A percentile compares a stretch with the other conserved stretches of the same genome.
Conservation (phyloP, 1,139 yeast genomes). For the Zygoascus meyerae region DNA sequence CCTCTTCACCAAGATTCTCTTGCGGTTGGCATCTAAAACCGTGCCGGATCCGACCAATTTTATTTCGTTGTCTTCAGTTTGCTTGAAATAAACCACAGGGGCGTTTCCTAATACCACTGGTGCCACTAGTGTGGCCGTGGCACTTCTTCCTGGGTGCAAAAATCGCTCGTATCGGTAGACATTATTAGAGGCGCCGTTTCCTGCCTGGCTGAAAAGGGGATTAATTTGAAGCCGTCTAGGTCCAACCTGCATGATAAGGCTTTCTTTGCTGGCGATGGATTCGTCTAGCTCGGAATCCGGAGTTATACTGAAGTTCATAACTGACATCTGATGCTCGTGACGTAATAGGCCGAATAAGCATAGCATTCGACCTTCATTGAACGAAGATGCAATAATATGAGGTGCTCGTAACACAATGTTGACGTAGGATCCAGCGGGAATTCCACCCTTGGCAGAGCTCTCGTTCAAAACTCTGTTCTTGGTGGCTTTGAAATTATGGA, state of each 20-base stretch:
- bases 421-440: slow-evolving; percentile 61
- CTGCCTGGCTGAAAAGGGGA: slow-evolving; percentile 77
- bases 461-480: slow-evolving; percentile 63
- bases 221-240: slow-evolving; percentile 81
- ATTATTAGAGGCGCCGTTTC: slow-evolving; percentile 67
- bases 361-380: slow-evolving; percentile 41
- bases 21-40: slow-evolving; percentile 78
- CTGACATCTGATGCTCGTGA: slow-evolving; percentile 83
- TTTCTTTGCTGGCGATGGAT: slow-evolving; percentile 76
- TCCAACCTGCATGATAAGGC: slow-evolving; percentile 84
- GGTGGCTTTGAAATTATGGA: slow-evolving; percentile 74
- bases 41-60: slow-evolving; percentile 87
- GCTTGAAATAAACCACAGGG: slow-evolving; percentile 37
- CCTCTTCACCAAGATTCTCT: slow-evolving; percentile 81
- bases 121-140: slow-evolving; percentile 82
- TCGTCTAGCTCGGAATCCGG: slow-evolving; percentile 73
- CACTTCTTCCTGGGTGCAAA: slow-evolving; percentile 67
- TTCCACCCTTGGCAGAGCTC: slow-evolving; percentile 39
- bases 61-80: slow-evolving; percentile 37
- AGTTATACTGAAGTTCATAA: slow-evolving; percentile 73
- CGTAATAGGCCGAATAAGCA: slow-evolving; percentile 67
- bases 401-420: slow-evolving; percentile 58
- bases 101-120: slow-evolving; percentile 77
- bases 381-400: slow-evolving; percentile 33
- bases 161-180: slow-evolving; percentile 84